Conservation (phyloP, 2,329 filamentous ascomycete species). For the Penicillium decumbens region DNA sequence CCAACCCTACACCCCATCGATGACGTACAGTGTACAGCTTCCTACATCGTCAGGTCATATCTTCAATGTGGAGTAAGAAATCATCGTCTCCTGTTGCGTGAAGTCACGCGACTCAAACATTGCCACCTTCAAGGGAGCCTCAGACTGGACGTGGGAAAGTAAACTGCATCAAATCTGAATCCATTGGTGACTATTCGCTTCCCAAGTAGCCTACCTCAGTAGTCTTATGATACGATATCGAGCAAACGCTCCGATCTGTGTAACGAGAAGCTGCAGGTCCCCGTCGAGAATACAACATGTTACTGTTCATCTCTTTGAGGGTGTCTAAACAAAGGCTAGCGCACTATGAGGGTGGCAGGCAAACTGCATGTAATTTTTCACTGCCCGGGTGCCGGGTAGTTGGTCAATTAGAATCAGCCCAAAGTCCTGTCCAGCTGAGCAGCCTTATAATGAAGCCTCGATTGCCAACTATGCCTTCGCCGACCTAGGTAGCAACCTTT, state of each 20-base stretch:
- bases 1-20: slow-evolving; percentile 34
- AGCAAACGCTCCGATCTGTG: slow-evolving; percentile 6
- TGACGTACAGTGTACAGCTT: slow-evolving; percentile 35
- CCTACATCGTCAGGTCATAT: slow-evolving; percentile 38
- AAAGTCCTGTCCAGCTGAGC: background rate
- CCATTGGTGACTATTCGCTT: background rate
- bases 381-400: background rate
- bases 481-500: background rate
- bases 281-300: background rate
- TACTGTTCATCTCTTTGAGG: background rate
- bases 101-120: background rate
- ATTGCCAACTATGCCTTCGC: background rate
- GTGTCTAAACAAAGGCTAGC: background rate
- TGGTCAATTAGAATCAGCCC: background rate
- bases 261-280: slow-evolving; percentile 6
- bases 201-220: background rate
- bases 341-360: background rate
- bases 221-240: background rate
- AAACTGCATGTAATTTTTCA: slow-evolving; percentile 4
- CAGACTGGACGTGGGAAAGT: background rate
- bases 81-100: background rate
- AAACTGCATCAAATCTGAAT: background rate
- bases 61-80: slow-evolving; percentile 22
- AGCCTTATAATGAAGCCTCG: background rate
- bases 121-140: background rate